Base-by-base conservation (phyloP, 768 basidiomycete genomes). In the Lentinula raphanica region DNA sequence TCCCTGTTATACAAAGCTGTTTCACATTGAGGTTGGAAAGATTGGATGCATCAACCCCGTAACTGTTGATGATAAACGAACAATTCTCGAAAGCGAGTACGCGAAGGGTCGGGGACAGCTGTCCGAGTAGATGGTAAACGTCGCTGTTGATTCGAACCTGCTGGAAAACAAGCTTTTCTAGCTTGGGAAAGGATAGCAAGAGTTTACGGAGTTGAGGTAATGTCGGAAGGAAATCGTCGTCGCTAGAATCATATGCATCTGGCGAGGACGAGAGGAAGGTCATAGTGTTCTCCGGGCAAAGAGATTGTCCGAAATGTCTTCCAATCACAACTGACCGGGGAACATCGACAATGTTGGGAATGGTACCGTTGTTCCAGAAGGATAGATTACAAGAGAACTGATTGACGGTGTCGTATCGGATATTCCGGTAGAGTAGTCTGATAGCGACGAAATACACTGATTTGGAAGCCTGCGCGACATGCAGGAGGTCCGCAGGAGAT, bases 1-100 rank as follows among this genome's bases (percentile, higher is more conserved):
- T 53, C 72, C 51, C 51, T 25, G 51, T 38, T 9, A 81, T 64
- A 17, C 72, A 73, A 28, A 81, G 73, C 19, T 76, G 70, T 1
- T 71, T 77, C 59, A 81, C 73, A 11, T 68, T 62, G 45, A 68
- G 66, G 54, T 66, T 61, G 32, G 8, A 23, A 13, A 36, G 51
- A 27, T 5, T 13, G 1, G 5, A 5, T 0, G 5, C 9, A 11
- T 6, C 11, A 35, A 13, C 8, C 27, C 36, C 3, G 51, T 27
- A 11, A n/a, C n/a, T n/a, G n/a, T n/a, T 38, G 35, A 36, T 39
- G 23, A 53, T 3, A 23, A 53, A 53, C 21, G 51, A 36, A 53
- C 51, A 53, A 39, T 23, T 35, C 35, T 53, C 51, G 23, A 53
- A 53, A 7, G 23, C 19, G 25, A 53, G 51, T n/a, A 25, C 25